Evolutionary conservation across 352 stramenopile species (phyloP), one percentile per base, ranked within the genome.

Genomic region (Phytophthora pistaciae): DNA sequence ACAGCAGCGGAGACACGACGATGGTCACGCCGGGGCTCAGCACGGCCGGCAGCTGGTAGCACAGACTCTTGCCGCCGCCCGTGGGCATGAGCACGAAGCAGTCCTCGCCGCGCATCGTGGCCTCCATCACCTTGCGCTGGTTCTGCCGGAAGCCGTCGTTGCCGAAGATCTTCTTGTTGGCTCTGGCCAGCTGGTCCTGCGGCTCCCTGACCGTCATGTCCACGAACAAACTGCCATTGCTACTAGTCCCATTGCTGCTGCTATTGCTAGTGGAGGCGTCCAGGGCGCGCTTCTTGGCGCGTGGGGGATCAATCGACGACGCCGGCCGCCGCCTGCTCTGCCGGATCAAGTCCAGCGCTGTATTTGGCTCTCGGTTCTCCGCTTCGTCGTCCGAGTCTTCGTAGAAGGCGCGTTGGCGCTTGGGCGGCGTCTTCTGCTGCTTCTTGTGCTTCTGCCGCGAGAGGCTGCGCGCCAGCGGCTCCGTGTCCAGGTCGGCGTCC

Each of bases 51-150:
- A 93, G 70, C 75, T 99, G 92, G 69, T 98, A 98, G 61, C 90
- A 98, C 13, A 99, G 76, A 68, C 87, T 95, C 74, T 97, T 97
- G 67, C 91, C 91, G n/a, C 90, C 91, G 53, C 91, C 92, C 21
- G 96, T 99, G 54, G 93, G 91, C 96, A 99, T 99, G 40, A 99
- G 82, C 62, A 98, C 91, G 75, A 99, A 98, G 49, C 81, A 92
- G 83, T 99, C 94, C 49, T 97, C 69, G 23, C 87, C 87, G 33
- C 75, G 78, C 67, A 99, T 90, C 29, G 95, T 99, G 18, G 85
- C 80, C 67, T 98, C 87, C 25, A 99, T 97, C 48, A 98, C 95
- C 50, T 92, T 71, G 11, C 91, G 72, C 86, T 99, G 97, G 79
- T 98, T 92, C 66, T 91, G 84, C 29, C 97, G 86, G 80, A 99